phyloP scores from a whole-genome alignment of 176 grass and related monocot species.

The Neostapfia colusana region DNA sequence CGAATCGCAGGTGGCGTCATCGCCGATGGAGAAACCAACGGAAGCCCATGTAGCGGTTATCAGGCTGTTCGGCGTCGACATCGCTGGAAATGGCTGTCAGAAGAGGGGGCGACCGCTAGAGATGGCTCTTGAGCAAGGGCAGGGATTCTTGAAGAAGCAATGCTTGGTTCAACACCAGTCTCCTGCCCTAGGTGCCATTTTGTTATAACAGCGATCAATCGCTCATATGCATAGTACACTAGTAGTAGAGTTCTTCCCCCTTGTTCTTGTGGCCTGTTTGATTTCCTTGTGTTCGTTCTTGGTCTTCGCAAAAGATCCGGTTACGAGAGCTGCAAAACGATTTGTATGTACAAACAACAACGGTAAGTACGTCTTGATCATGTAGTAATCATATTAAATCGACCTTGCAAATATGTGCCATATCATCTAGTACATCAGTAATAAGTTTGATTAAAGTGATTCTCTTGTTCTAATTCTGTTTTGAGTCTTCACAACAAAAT shows the following conservation, averaged over 20 bases:
- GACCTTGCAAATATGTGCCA: constrained; percentile 13
- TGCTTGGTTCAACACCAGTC: constrained; percentile 34
- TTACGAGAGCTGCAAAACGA: constrained; percentile 10
- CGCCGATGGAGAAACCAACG: background rate
- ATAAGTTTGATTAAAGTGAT: constrained; percentile 10
- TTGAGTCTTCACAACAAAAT: background rate
- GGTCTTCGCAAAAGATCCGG: constrained; percentile 21
- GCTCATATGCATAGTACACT: background rate
- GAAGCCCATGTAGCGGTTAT: constrained; percentile 48
- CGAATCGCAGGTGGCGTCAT: background rate
- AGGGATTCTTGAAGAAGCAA: constrained; percentile 41
- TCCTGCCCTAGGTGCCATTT: constrained; percentile 52
- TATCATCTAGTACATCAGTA: background rate
- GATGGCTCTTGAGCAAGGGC: constrained; percentile 24
- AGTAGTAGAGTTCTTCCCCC: background rate
- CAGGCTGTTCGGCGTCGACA: constrained; percentile 72
- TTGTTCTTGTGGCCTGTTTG: constrained; percentile 7
- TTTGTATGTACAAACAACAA: constrained; percentile 20
- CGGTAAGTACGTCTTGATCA: background rate
- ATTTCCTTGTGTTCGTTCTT: constrained; percentile 20
- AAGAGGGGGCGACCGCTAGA: constrained; percentile 35
- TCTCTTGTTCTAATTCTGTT: background rate
- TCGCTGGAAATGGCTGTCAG: constrained; percentile 37
- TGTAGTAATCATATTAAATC: no score
- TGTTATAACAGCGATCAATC: constrained; percentile 41